Conservation (phyloP, 2,329 filamentous ascomycete species). For the Sporothrix protearum region DNA sequence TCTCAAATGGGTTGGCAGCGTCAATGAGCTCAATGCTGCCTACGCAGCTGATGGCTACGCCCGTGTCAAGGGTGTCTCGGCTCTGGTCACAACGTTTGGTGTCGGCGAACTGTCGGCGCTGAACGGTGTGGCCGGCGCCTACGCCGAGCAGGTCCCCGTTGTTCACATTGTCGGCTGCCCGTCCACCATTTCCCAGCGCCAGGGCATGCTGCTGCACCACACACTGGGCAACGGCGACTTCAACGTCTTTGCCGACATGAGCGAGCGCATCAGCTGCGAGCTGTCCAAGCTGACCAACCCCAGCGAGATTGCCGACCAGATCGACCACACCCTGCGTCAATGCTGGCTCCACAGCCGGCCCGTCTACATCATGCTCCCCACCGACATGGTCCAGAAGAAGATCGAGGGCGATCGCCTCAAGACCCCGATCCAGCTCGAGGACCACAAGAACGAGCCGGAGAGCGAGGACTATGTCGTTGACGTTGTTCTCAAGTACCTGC, state of each 20-base stretch:
- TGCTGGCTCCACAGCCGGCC: slow-evolving; percentile 72
- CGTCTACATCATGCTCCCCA: slow-evolving; percentile 79
- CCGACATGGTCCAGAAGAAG: slow-evolving; percentile 73
- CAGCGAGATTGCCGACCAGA: slow-evolving; percentile 65
- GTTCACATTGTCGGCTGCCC: slow-evolving; percentile 48
- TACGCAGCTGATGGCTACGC: slow-evolving; percentile 62
- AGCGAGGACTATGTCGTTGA: slow-evolving; percentile 81
- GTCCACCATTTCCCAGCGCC: slow-evolving; percentile 30
- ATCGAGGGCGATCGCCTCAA: slow-evolving; percentile 69
- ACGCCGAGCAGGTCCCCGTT: slow-evolving; percentile 53
- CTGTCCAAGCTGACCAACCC: slow-evolving; percentile 68
- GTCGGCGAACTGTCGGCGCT: slow-evolving; percentile 54
- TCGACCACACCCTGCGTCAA: slow-evolving; percentile 72
- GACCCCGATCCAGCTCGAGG: slow-evolving; percentile 64
- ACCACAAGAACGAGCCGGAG: slow-evolving; percentile 63
- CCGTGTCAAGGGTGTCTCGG: slow-evolving; percentile 53
- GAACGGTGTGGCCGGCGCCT: slow-evolving; percentile 56
- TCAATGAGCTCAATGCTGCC: slow-evolving; percentile 55
- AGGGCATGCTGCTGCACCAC: slow-evolving; percentile 42
- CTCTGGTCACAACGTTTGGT: slow-evolving; percentile 58
- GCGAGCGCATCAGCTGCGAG: slow-evolving; percentile 64
- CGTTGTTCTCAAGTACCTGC: slow-evolving; percentile 67
- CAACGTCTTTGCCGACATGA: slow-evolving; percentile 74
- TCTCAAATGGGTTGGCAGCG: slow-evolving; percentile 49
- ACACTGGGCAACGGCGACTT: slow-evolving; percentile 57